Conservation (phyloP, 345 rosid species). For the Lagerstroemia speciosa region DNA sequence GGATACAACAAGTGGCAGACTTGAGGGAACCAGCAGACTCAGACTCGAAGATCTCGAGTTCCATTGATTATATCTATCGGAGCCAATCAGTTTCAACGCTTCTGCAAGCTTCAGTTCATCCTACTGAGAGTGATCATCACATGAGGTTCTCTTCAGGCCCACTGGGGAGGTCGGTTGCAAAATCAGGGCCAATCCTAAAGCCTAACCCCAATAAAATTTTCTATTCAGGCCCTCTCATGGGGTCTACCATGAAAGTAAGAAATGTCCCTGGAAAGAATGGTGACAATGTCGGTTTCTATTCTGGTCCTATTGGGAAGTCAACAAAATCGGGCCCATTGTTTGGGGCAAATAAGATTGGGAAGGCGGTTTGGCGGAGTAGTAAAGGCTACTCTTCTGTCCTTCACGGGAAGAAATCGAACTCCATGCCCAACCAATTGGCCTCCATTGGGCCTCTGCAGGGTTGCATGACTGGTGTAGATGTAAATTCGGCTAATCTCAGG, state of each 20-base stretch:
- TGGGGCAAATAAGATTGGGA: slow-evolving; percentile 38
- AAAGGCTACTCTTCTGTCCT: slow-evolving; percentile 26
- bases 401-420: slow-evolving; percentile 36
- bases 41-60: slow-evolving; percentile 28
- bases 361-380: slow-evolving; percentile 46
- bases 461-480: slow-evolving; percentile 38
- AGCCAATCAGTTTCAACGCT: slow-evolving; percentile 68
- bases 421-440: slow-evolving; percentile 43
- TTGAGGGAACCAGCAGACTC: slow-evolving; percentile 11
- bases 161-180: slow-evolving; percentile 35
- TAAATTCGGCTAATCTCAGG: background rate
- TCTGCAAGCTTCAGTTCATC: slow-evolving; percentile 45
- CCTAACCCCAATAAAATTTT: slow-evolving; percentile 39
- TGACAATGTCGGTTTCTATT: slow-evolving; percentile 40
- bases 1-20: slow-evolving; percentile 35
- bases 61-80: slow-evolving; percentile 44
- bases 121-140: slow-evolving; percentile 38
- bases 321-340: slow-evolving; percentile 54
- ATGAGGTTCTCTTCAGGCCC: slow-evolving; percentile 77
- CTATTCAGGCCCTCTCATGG: slow-evolving; percentile 76
- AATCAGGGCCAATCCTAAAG: slow-evolving; percentile 40
- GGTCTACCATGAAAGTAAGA: slow-evolving; percentile 32
- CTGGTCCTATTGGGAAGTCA: slow-evolving; percentile 62
- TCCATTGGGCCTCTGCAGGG: slow-evolving; percentile 87
- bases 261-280: slow-evolving; percentile 33